Conservation (phyloP, 1,284 basidiomycete species). For the Sparassis latifolia region DNA sequence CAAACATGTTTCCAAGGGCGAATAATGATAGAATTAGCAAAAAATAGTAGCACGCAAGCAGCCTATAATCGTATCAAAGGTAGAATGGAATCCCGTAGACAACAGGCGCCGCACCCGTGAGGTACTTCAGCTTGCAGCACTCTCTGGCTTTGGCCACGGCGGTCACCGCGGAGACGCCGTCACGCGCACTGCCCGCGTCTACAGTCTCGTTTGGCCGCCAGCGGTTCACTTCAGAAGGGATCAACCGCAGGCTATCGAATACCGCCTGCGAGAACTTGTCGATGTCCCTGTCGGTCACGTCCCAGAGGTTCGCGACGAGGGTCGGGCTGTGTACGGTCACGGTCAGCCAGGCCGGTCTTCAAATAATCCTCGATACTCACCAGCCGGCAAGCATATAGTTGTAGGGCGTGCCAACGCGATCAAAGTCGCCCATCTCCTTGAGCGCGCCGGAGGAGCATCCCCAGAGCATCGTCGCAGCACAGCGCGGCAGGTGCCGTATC, state of each 20-base stretch:
- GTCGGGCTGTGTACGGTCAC: slow-evolving; percentile 58
- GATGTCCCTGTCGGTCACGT: slow-evolving; percentile 96
- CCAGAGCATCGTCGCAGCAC: slow-evolving; percentile 96
- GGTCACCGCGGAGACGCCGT: slow-evolving; percentile 52
- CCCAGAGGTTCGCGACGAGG: slow-evolving; percentile 94
- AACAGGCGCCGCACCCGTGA: slow-evolving; percentile 94
- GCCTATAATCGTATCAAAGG: slow-evolving; percentile 29
- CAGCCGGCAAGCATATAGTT: slow-evolving; percentile 96
- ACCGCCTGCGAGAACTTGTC: slow-evolving; percentile 87
- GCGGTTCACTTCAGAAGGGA: slow-evolving; percentile 27
- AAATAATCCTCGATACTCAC: slow-evolving; percentile 41
- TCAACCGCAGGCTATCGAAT: slow-evolving; percentile 69
- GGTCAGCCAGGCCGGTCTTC: not conserved
- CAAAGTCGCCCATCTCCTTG: slow-evolving; percentile 89
- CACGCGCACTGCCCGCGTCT: slow-evolving; percentile 7
- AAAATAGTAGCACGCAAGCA: too few species aligned
- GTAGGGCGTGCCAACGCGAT: slow-evolving; percentile 86
- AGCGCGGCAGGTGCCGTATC: slow-evolving; percentile 72
- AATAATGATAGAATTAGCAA: too few species aligned
- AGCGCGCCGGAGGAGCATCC: slow-evolving; percentile 93
- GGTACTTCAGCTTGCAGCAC: slow-evolving; percentile 83
- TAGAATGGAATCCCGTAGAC: slow-evolving; percentile 94
- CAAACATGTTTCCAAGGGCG: too few species aligned
- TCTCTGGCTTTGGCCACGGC: slow-evolving; percentile 79
- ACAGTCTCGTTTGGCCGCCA: slow-evolving; percentile 18